phyloP scores from a whole-genome alignment of 1,284 basidiomycete species.

The Leccinum subrobustum region DNA sequence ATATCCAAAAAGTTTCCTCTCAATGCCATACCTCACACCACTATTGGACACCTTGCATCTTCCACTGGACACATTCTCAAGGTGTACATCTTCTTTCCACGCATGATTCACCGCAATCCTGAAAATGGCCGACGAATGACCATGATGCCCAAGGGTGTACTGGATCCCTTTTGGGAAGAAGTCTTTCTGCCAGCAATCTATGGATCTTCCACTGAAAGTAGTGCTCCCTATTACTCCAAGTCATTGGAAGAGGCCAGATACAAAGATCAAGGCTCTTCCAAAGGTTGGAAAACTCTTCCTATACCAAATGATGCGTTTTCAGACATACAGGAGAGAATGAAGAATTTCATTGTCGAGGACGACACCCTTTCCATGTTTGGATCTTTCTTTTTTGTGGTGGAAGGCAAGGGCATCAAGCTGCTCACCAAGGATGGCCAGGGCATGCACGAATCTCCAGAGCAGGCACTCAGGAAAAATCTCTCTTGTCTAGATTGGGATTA shows the following conservation, averaged over 20 bases:
- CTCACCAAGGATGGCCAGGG: conserved; percentile 5
- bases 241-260: conserved; percentile 2
- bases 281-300: neutral
- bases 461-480: neutral
- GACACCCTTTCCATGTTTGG: conserved; percentile 8
- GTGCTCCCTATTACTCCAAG: neutral
- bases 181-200: conserved; percentile 9
- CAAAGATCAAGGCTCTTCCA: conserved; percentile 1
- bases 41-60: neutral
- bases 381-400: conserved; percentile 20
- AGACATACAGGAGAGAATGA: conserved; percentile 3
- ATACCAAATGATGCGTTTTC: neutral
- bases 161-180: conserved; percentile 14
- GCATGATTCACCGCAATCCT: conserved; percentile 16
- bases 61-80: neutral
- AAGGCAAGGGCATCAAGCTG: conserved; percentile 21
- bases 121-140: neutral
- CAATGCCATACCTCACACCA: neutral
- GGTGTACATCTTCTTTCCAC: conserved; percentile 18
- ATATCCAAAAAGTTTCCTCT: neutral
- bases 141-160: conserved; percentile 5
- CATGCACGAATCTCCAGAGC: neutral
- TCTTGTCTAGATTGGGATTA: conserved; percentile 9
- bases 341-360: neutral
- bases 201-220: neutral